These are phyloP conservation scores for Phytophthora pistaciae DNA, from an alignment of 352 stramenopile species.

Conservation along the genomic window DNA sequence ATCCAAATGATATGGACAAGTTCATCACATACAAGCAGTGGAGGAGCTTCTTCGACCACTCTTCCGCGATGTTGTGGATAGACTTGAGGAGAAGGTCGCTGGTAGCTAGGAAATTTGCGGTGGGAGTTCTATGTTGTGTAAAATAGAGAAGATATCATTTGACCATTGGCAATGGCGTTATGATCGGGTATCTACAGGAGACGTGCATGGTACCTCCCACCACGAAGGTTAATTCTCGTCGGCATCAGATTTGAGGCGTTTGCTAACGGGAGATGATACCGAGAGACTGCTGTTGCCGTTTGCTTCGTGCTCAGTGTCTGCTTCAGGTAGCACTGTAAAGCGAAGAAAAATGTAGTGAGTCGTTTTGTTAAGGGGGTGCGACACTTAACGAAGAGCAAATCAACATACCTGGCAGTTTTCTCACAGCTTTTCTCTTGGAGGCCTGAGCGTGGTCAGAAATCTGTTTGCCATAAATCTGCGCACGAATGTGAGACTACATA, in stretches of 20 bases:
- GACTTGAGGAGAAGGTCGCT: constrained; percentile 13
- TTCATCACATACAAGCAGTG: constrained; percentile 55
- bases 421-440: constrained; percentile 27
- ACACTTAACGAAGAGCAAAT: too few species aligned
- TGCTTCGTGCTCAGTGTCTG: constrained; percentile 11
- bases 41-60: constrained; percentile 61
- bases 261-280: constrained; percentile 17
- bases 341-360: too few species aligned
- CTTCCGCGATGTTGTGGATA: constrained; percentile 31
- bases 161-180: constrained; percentile 5
- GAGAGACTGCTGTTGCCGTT: constrained; percentile 10
- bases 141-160: constrained; percentile 21
- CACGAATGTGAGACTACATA: background rate
- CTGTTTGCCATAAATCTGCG: constrained; percentile 25
- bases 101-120: background rate
- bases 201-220: constrained; percentile 1
- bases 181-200: constrained; percentile 9
- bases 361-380: too few species aligned
- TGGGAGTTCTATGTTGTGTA: constrained; percentile 5
- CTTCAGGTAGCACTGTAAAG: constrained; percentile 25
- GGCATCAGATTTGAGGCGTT: constrained; percentile 17
- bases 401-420: constrained; percentile 35
- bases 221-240: constrained; percentile 6
- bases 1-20: constrained; percentile 63
- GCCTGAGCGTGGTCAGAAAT: constrained; percentile 8